Evolutionary conservation across 768 basidiomycete species (phyloP).

Genomic region (Serendipita sp.): DNA sequence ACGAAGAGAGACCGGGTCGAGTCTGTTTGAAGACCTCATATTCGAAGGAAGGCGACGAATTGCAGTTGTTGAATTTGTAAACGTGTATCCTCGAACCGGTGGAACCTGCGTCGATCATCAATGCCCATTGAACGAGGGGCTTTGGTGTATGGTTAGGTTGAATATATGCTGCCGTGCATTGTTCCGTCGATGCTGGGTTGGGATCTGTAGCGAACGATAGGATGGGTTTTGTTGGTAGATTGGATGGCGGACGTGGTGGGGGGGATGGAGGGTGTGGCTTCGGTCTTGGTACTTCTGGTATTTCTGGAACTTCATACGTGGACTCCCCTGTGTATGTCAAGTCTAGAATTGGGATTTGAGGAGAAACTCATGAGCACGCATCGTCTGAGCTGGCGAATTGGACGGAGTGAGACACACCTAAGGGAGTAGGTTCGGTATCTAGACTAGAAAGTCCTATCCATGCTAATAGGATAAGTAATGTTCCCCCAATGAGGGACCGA

Average conservation of each 20-base stretch:
- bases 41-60: constrained; percentile 59
- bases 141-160: constrained; percentile 30
- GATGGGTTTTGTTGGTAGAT: not conserved
- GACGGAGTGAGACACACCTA: not conserved
- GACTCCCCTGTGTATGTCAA: not conserved
- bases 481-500: not conserved
- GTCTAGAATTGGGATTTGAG: not conserved
- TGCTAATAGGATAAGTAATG: not conserved
- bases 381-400: not conserved
- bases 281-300: not conserved
- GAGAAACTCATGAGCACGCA: not conserved
- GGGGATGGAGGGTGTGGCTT: not conserved
- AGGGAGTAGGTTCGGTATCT: not conserved
- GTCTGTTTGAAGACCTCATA: constrained; percentile 84
- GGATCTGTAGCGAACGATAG: constrained; percentile 56
- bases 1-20: constrained; percentile 64
- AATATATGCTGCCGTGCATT: constrained; percentile 34
- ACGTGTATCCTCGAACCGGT: constrained; percentile 95
- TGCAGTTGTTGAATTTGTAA: constrained; percentile 95
- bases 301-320: not conserved
- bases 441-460: not conserved
- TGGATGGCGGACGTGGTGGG: not conserved
- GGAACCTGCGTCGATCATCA: constrained; percentile 98
- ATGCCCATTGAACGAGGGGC: constrained; percentile 73
- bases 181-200: constrained; percentile 52